Conservation (phyloP, 108 stramenopile species). For the Cyclotella kingstonii region DNA sequence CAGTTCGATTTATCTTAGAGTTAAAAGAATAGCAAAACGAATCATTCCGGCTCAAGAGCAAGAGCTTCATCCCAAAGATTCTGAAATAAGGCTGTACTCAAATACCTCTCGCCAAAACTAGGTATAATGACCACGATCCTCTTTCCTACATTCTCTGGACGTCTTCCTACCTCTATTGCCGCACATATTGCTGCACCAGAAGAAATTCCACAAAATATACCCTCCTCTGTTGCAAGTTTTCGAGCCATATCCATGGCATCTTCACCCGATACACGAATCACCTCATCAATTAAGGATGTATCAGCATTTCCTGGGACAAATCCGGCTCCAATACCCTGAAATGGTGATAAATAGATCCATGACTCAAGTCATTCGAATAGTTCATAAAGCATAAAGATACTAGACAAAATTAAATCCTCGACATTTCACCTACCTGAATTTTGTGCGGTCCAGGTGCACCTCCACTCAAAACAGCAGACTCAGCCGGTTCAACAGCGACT, state of each 20-base stretch:
- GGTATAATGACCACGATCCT: constrained; percentile 68
- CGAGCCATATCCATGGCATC: constrained; percentile 68
- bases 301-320: constrained; percentile 88
- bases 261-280: constrained; percentile 56
- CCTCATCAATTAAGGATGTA: constrained; percentile 70
- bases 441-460: constrained; percentile 83
- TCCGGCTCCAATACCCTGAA: constrained; percentile 79
- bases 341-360: too few relatives aligned
- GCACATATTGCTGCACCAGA: constrained; percentile 70
- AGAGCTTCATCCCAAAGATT: constrained; percentile 89
- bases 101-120: constrained; percentile 70
- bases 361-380: too few relatives aligned
- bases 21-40: too few relatives aligned
- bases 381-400: too few relatives aligned
- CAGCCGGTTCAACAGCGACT: constrained; percentile 73
- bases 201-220: constrained; percentile 74
- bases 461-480: constrained; percentile 67
- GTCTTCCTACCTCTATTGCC: constrained; percentile 60
- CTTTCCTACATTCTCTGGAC: constrained; percentile 71
- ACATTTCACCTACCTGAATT: constrained; percentile 50
- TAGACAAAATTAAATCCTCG: not conserved
- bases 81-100: constrained; percentile 74
- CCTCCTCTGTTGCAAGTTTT: constrained; percentile 62
- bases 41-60: constrained; percentile 66
- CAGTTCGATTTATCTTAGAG: too few relatives aligned